These are phyloP conservation scores for Phytophthora ohioensis DNA, from an alignment of 352 stramenopile genomes.

Conservation along the genomic window DNA sequence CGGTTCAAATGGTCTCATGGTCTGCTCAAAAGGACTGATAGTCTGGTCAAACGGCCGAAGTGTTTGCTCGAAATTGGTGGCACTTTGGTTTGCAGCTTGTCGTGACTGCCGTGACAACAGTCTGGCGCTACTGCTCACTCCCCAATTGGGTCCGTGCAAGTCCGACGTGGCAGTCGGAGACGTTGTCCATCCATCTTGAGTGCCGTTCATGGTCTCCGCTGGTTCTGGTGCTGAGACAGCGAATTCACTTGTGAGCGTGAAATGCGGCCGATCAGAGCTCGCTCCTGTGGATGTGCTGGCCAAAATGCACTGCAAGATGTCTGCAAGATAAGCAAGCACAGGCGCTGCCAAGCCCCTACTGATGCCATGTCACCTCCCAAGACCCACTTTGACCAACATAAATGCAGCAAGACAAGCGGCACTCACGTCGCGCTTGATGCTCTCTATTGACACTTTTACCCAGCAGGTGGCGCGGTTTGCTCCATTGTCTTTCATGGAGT, in stretches of 20 bases:
- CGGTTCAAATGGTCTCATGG: slow-evolving; percentile 2
- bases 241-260: slow-evolving; percentile 32
- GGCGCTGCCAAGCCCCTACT: slow-evolving; percentile 37
- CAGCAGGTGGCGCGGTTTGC: slow-evolving; percentile 22
- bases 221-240: slow-evolving; percentile 17
- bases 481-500: background rate
- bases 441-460: slow-evolving; percentile 33
- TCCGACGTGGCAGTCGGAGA: slow-evolving; percentile 19
- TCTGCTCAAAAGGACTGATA: slow-evolving; percentile 17
- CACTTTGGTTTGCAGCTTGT: slow-evolving; percentile 12
- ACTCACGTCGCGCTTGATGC: slow-evolving; percentile 4
- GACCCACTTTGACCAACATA: slow-evolving; percentile 16
- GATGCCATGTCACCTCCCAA: slow-evolving; percentile 11
- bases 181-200: slow-evolving; percentile 25
- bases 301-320: slow-evolving; percentile 22
- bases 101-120: slow-evolving; percentile 12
- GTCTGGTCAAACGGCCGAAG: slow-evolving; percentile 31
- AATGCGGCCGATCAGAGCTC: slow-evolving; percentile 8
- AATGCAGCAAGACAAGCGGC: slow-evolving; percentile 12
- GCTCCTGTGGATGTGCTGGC: slow-evolving; percentile 34
- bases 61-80: slow-evolving; percentile 21
- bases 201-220: slow-evolving; percentile 20
- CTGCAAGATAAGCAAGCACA: slow-evolving; percentile 35
- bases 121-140: slow-evolving; percentile 26
- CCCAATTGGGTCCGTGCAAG: slow-evolving; percentile 4